Percentiles rank a stretch among this genome's conserved stretches.
These are phyloP conservation scores for Spathaspora arborariae DNA, from an alignment of 805 yeast species.

Conservation along the genomic window DNA sequence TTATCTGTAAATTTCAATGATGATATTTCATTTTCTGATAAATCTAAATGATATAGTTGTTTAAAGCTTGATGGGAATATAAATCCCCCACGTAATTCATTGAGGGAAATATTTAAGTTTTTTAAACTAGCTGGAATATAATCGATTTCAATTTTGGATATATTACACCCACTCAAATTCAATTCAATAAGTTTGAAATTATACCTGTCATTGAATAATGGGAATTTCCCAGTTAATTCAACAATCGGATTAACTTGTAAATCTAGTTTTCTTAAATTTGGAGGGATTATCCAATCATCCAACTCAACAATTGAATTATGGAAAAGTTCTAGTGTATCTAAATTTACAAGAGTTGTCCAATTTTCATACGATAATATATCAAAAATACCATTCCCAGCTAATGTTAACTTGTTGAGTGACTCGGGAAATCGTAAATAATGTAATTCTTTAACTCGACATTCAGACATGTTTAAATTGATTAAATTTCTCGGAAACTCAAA, in stretches of 20 bases:
- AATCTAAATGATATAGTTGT: constrained; percentile 9
- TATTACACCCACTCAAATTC: background rate
- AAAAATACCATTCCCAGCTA: constrained; percentile 22
- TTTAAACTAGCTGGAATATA: constrained; percentile 7
- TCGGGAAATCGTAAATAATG: constrained; percentile 16
- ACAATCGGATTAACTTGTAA: constrained; percentile 8
- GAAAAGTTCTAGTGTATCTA: constrained; percentile 17
- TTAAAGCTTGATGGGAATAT: constrained; percentile 6
- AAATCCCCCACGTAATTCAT: constrained; percentile 6
- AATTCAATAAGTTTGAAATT: constrained; percentile 6
- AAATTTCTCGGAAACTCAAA: constrained; percentile 28
- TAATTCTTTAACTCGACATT: constrained; percentile 19
- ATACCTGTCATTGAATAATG: constrained; percentile 2
- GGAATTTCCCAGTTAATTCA: constrained; percentile 1
- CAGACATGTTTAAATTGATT: constrained; percentile 19
- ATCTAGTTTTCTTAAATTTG: constrained; percentile 8
- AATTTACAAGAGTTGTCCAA: constrained; percentile 23
- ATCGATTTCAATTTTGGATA: constrained; percentile 8
- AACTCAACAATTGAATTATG: constrained; percentile 17
- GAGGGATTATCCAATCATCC: constrained; percentile 18
- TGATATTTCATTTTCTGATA: constrained; percentile 16
- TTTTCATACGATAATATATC: constrained; percentile 17
- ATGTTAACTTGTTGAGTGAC: constrained; percentile 20
- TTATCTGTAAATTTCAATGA: constrained; percentile 9
- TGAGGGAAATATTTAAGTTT: constrained; percentile 11